phyloP scores from a whole-genome alignment of 805 yeast species.

The Wickerhamomyces hampshirensis region DNA sequence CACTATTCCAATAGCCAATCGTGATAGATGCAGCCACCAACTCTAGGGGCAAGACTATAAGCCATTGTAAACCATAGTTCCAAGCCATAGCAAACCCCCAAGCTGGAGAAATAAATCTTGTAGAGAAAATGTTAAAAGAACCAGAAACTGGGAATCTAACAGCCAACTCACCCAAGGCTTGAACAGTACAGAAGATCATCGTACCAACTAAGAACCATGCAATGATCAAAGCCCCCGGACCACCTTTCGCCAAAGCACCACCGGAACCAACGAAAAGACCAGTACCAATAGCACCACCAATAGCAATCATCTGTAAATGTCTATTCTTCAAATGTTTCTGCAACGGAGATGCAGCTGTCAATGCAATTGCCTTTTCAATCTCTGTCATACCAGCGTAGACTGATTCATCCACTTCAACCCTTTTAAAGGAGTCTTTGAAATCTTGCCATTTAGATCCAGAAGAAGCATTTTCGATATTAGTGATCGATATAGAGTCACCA shows the following conservation, averaged over 20 bases:
- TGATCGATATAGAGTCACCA: constrained; percentile 21
- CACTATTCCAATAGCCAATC: constrained; percentile 45
- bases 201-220: constrained; percentile 48
- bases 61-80: constrained; percentile 51
- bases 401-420: constrained; percentile 6
- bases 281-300: constrained; percentile 81
- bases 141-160: constrained; percentile 67
- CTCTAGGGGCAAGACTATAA: constrained; percentile 45
- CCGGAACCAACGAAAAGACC: constrained; percentile 78
- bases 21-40: constrained; percentile 51
- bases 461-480: constrained; percentile 1
- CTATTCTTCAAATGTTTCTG: constrained; percentile 40
- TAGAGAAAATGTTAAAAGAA: constrained; percentile 54
- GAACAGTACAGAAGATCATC: constrained; percentile 45
- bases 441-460: constrained; percentile 11
- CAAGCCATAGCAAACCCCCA: constrained; percentile 61
- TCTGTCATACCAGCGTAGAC: constrained; percentile 29
- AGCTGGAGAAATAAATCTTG: constrained; percentile 52
- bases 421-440: constrained; percentile 19
- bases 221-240: constrained; percentile 42
- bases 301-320: constrained; percentile 75
- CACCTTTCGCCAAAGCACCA: constrained; percentile 53
- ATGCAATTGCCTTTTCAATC: constrained; percentile 40
- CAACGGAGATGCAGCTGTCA: constrained; percentile 19
- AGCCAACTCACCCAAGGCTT: constrained; percentile 56